phyloP scores from a whole-genome alignment of 495 filamentous ascomycete species.

The Melanomma pulvis-pyrius region DNA sequence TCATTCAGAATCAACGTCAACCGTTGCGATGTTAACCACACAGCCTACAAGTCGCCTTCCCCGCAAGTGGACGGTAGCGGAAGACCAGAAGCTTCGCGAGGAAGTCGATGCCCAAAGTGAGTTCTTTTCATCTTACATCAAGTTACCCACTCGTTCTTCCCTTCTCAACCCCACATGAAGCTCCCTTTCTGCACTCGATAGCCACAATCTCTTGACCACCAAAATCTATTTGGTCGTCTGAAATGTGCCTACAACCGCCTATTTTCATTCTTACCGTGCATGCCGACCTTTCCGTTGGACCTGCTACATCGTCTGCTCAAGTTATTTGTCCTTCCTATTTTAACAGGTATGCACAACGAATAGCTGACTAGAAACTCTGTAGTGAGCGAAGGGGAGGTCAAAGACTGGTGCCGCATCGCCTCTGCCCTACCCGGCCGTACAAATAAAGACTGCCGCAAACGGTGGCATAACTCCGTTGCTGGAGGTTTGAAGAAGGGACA shows the following conservation, averaged over 20 bases:
- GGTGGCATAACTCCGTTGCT: constrained; percentile 49
- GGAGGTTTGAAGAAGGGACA: constrained; percentile 50
- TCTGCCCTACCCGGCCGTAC: constrained; percentile 46
- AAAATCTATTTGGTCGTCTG: too few species aligned
- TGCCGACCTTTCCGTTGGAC: too few species aligned
- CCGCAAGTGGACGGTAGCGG: constrained; percentile 33
- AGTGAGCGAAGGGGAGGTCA: constrained; percentile 35
- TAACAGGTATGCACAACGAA: background rate
- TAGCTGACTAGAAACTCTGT: background rate
- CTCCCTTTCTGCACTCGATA: background rate
- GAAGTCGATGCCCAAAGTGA: constrained; percentile 35
- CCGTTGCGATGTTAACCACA: background rate
- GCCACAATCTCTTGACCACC: background rate
- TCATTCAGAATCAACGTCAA: background rate
- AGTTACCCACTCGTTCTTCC: background rate
- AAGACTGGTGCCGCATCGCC: constrained; percentile 43
- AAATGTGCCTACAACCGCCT: too few species aligned
- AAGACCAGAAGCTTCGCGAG: constrained; percentile 34
- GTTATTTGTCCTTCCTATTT: background rate
- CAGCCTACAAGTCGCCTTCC: constrained; percentile 18
- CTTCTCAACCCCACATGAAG: background rate
- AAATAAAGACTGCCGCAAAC: constrained; percentile 51
- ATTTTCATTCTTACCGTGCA: too few species aligned
- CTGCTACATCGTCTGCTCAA: too few species aligned
- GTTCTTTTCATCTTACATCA: background rate